Evolutionary conservation across 352 stramenopile species (phyloP).

Genomic region (Phytophthora europaea): DNA sequence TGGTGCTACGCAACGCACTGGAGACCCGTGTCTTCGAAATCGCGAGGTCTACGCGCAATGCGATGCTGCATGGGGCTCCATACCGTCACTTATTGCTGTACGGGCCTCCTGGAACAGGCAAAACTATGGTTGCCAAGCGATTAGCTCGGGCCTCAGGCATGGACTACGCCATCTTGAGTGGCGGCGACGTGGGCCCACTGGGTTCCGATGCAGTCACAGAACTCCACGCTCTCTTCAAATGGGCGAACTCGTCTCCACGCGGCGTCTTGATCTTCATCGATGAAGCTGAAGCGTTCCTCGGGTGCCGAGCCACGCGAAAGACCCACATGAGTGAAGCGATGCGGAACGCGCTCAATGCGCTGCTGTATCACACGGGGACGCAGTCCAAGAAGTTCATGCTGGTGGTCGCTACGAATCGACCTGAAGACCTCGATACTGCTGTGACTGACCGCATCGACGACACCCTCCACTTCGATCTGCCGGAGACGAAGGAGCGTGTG

Average conservation of each 20-base stretch:
- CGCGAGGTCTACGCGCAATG: constrained; percentile 68
- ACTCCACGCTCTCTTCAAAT: constrained; percentile 85
- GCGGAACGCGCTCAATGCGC: constrained; percentile 84
- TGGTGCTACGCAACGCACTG: constrained; percentile 61
- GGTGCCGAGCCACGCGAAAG: constrained; percentile 77
- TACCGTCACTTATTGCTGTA: constrained; percentile 68
- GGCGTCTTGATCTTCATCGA: constrained; percentile 91
- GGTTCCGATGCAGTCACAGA: constrained; percentile 82
- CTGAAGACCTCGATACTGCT: constrained; percentile 80
- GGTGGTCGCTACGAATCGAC: constrained; percentile 88
- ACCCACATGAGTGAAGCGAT: constrained; percentile 86
- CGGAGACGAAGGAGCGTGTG: constrained; percentile 67
- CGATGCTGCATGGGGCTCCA: constrained; percentile 58
- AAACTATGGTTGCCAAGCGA: constrained; percentile 91
- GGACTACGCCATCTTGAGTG: constrained; percentile 89
- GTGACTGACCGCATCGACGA: constrained; percentile 89
- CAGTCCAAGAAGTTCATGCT: constrained; percentile 83
- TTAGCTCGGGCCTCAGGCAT: constrained; percentile 73
- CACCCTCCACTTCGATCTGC: constrained; percentile 82
- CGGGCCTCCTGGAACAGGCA: constrained; percentile 85
- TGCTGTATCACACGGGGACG: constrained; percentile 85
- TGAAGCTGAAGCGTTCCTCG: constrained; percentile 87
- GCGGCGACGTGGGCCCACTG: constrained; percentile 86
- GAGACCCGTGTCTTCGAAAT: constrained; percentile 77
- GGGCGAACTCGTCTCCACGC: constrained; percentile 77